Evolutionary conservation across 2,329 filamentous ascomycete species (phyloP).

Genomic region (Emydomyces testavorans): DNA sequence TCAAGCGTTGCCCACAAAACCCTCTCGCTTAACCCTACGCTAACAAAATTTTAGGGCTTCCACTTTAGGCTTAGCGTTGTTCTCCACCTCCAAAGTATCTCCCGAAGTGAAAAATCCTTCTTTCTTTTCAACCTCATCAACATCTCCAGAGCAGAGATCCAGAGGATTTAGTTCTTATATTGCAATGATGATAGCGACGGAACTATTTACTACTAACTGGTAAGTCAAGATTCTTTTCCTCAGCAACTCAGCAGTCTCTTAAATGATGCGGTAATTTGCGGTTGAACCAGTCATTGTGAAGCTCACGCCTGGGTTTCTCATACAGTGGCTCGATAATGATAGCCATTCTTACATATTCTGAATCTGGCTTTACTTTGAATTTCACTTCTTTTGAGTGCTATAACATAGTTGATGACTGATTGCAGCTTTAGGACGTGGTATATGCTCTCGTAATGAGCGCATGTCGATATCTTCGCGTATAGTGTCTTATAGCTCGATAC

Average conservation of each 20-base stretch:
- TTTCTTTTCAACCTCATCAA: not conserved
- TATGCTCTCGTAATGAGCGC: not conserved
- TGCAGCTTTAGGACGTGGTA: not conserved
- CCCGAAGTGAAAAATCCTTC: slow-evolving; percentile 14
- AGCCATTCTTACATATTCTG: slow-evolving; percentile 99
- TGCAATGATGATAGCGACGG: not conserved
- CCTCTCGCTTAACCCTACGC: slow-evolving; percentile 16
- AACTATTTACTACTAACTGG: slow-evolving; percentile 13
- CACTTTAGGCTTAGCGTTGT: slow-evolving; percentile 16
- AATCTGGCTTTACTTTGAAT: slow-evolving; percentile 29
- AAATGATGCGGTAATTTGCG: slow-evolving; percentile 98
- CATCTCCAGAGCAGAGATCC: not conserved
- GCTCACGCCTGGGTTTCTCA: slow-evolving; percentile 80
- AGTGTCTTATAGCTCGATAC: too few species aligned
- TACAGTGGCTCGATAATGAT: slow-evolving; percentile 66
- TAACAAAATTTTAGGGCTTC: slow-evolving; percentile 14
- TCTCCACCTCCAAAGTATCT: slow-evolving; percentile 2
- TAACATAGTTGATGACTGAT: not conserved
- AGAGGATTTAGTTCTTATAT: too few species aligned
- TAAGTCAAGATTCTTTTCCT: slow-evolving; percentile 16
- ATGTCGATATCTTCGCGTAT: too few species aligned
- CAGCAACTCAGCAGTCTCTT: slow-evolving; percentile 16
- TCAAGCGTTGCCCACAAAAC: slow-evolving; percentile 18
- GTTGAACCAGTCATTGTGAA: slow-evolving; percentile 78
- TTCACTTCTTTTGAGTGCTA: not conserved